Percentiles rank a stretch among this genome's conserved stretches.
Conservation (phyloP, 805 yeast species). For the Suhomyces kilbournensis region DNA sequence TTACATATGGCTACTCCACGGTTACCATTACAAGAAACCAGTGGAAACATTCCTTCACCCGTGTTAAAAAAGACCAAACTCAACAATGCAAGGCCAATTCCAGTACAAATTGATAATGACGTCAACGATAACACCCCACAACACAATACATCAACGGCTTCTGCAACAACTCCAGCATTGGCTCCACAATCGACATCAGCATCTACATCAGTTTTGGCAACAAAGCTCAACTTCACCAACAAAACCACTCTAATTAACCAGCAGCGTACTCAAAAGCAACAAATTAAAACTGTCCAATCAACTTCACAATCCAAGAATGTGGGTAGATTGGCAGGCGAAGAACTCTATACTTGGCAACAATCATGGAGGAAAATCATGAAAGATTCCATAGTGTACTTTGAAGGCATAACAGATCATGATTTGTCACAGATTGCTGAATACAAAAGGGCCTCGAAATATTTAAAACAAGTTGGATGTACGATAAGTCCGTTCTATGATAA, state of each 20-base stretch:
- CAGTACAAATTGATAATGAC: neutral
- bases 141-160: neutral
- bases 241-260: neutral
- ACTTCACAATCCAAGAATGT: conserved; percentile 5
- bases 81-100: conserved; percentile 8
- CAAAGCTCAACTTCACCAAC: neutral
- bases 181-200: neutral
- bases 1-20: conserved; percentile 13
- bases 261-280: neutral
- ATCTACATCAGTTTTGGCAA: neutral
- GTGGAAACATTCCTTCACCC: conserved; percentile 39
- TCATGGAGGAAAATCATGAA: conserved; percentile 63
- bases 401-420: conserved; percentile 43
- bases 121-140: neutral
- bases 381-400: conserved; percentile 60
- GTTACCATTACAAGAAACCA: conserved; percentile 40
- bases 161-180: neutral
- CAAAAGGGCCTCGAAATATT: conserved; percentile 42
- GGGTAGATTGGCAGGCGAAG: conserved; percentile 42
- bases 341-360: conserved; percentile 57
- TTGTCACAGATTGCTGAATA: conserved; percentile 34
- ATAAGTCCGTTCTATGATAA: conserved; percentile 50
- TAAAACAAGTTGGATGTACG: conserved; percentile 48
- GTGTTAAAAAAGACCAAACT: conserved; percentile 29
- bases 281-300: conserved; percentile 1